Evolutionary conservation across 306 rosid genomes (phyloP).

Genomic region (Cicer pinnatifidum): DNA sequence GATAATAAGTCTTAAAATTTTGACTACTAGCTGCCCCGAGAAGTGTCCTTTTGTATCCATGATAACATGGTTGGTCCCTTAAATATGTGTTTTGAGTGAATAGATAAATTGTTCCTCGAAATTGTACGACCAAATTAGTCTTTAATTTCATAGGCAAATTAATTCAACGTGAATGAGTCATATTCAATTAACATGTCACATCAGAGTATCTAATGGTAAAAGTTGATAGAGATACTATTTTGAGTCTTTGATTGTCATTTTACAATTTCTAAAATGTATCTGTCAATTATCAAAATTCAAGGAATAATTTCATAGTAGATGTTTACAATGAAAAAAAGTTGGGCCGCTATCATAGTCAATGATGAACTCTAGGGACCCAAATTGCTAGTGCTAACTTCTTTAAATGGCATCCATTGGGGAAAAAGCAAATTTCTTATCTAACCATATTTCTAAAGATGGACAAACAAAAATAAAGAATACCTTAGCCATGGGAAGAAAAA

Average conservation of each 20-base stretch:
- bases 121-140: too few relatives aligned
- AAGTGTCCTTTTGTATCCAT: slow-evolving; percentile 44
- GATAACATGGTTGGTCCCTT: slow-evolving; percentile 41
- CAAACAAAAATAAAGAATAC: slow-evolving; percentile 20
- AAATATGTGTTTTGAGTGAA: slow-evolving; percentile 13
- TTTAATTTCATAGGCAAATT: too few relatives aligned
- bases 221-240: too few relatives aligned
- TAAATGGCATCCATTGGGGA: slow-evolving; percentile 45
- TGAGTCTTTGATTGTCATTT: too few relatives aligned
- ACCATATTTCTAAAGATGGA: slow-evolving; percentile 25
- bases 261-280: too few relatives aligned
- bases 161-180: too few relatives aligned
- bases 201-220: too few relatives aligned
- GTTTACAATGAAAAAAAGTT: slow-evolving; percentile 13
- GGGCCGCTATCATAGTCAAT: slow-evolving; percentile 39
- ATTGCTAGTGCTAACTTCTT: slow-evolving; percentile 38
- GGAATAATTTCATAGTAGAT: neutral
- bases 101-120: too few relatives aligned
- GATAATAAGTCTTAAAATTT: neutral
- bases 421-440: slow-evolving; percentile 50
- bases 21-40: slow-evolving; percentile 43
- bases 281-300: too few relatives aligned
- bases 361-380: slow-evolving; percentile 43
- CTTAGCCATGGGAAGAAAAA: slow-evolving; percentile 22
- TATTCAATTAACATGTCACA: too few relatives aligned